These are phyloP conservation scores for Trichoderma atrobrunneum DNA, from an alignment of 2,329 filamentous ascomycete species.

Conservation along the genomic window DNA sequence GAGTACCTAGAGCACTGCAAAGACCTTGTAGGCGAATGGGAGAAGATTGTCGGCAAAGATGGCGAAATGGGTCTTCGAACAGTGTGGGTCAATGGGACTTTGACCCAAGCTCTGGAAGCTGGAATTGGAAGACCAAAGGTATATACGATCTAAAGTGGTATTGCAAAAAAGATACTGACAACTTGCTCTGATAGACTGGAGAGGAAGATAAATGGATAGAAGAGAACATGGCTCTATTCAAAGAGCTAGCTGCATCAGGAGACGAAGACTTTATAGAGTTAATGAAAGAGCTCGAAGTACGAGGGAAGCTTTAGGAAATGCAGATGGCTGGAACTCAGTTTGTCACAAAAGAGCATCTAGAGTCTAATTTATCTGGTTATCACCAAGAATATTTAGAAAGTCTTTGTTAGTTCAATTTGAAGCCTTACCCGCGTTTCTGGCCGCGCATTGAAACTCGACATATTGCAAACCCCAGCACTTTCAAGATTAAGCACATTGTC, in stretches of 20 bases:
- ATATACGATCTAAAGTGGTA: neutral
- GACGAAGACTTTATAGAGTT: slow-evolving; percentile 12
- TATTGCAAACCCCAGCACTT: neutral
- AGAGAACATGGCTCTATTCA: neutral
- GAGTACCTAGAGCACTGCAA: slow-evolving; percentile 7
- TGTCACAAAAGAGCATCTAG: neutral
- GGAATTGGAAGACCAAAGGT: slow-evolving; percentile 13
- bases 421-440: neutral
- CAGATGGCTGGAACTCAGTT: neutral
- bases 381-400: neutral
- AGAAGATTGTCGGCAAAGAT: neutral
- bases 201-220: slow-evolving; percentile 10
- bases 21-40: neutral
- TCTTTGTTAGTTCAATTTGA: neutral
- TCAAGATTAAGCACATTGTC: neutral
- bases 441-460: neutral
- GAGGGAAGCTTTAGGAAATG: neutral
- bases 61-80: slow-evolving; percentile 3
- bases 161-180: neutral
- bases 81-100: slow-evolving; percentile 7
- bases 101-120: slow-evolving; percentile 12
- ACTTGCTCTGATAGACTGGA: neutral
- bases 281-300: neutral
- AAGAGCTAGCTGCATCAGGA: neutral
- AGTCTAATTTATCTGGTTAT: neutral